Conservation (phyloP, 2,329 filamentous ascomycete genomes). For the Atkinsonella hypoxylon region DNA sequence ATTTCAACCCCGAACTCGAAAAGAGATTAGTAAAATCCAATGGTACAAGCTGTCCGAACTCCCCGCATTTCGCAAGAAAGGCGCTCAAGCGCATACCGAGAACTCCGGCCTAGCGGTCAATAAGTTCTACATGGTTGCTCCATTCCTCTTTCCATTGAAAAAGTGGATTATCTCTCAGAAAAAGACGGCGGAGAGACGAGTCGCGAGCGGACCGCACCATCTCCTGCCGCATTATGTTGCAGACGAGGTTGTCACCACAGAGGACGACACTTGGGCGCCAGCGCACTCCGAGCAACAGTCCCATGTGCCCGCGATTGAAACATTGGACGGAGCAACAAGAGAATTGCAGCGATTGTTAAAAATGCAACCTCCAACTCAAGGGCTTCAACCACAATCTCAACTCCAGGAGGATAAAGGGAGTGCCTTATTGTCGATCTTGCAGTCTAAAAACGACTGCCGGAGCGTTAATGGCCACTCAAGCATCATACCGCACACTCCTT, state of each 20-base stretch:
- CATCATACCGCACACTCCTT: slow-evolving; percentile 34
- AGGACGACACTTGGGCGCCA: slow-evolving; percentile 45
- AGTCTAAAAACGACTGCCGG: slow-evolving; percentile 19
- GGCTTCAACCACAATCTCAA: slow-evolving; percentile 23
- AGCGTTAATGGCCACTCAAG: slow-evolving; percentile 9
- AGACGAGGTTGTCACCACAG: slow-evolving; percentile 48
- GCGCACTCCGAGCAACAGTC: slow-evolving; percentile 21
- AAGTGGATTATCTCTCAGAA: slow-evolving; percentile 84
- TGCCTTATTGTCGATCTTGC: slow-evolving; percentile 41
- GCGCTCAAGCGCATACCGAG: slow-evolving; percentile 43
- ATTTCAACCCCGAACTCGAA: slow-evolving; percentile 84
- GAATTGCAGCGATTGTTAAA: slow-evolving; percentile 45
- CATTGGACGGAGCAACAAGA: slow-evolving; percentile 36
- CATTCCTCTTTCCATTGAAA: slow-evolving; percentile 74
- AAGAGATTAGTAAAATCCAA: slow-evolving; percentile 93
- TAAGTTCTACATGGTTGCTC: slow-evolving; percentile 97
- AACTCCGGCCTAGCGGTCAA: slow-evolving; percentile 51
- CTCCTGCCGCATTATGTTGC: slow-evolving; percentile 26
- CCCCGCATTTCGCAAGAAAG: slow-evolving; percentile 67
- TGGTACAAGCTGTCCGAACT: slow-evolving; percentile 90
- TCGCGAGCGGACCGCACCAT: slow-evolving; percentile 27
- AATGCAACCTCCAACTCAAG: slow-evolving; percentile 40
- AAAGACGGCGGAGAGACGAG: slow-evolving; percentile 50
- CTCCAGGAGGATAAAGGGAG: slow-evolving; percentile 33
- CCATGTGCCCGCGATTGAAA: slow-evolving; percentile 29